These are phyloP conservation scores for Pseudogymnoascus sp. DNA, from an alignment of 2,329 filamentous ascomycete species.

Conservation along the genomic window DNA sequence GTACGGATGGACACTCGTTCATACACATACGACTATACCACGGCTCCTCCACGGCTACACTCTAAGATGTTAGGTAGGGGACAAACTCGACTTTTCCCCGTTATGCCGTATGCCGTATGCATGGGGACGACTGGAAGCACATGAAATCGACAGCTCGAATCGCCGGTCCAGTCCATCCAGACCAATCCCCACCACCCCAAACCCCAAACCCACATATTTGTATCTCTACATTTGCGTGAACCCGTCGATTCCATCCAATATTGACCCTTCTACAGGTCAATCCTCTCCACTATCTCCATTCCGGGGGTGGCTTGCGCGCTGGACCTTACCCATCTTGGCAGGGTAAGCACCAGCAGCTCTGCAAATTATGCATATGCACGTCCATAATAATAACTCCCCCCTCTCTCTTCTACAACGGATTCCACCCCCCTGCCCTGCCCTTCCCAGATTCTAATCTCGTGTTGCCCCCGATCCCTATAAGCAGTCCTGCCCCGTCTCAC, in stretches of 20 bases:
- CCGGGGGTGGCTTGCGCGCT: not conserved
- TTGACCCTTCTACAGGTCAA: not conserved
- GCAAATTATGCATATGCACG: not conserved
- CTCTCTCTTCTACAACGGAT: not conserved
- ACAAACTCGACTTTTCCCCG: too few species aligned
- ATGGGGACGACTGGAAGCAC: too few species aligned
- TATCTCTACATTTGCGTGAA: not conserved
- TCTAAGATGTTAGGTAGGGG: too few species aligned
- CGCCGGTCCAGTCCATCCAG: not conserved
- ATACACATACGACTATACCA: not conserved
- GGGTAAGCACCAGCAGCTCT: not conserved
- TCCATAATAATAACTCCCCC: not conserved
- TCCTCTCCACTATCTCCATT: not conserved
- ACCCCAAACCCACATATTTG: not conserved
- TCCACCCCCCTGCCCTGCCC: not conserved
- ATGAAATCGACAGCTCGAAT: not conserved
- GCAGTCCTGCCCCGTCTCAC: not conserved
- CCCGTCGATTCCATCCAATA: not conserved
- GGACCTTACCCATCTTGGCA: constrained; percentile 5
- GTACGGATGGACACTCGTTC: too few species aligned
- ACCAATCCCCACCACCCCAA: not conserved
- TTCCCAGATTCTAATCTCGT: not conserved
- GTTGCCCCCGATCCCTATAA: not conserved
- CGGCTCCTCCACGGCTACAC: not conserved
- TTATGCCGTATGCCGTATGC: too few species aligned